A percentile compares a stretch with the other conserved stretches of the same genome.
Conservation (phyloP, 148 eudicot genomes). For the Beta vulgaris region DNA sequence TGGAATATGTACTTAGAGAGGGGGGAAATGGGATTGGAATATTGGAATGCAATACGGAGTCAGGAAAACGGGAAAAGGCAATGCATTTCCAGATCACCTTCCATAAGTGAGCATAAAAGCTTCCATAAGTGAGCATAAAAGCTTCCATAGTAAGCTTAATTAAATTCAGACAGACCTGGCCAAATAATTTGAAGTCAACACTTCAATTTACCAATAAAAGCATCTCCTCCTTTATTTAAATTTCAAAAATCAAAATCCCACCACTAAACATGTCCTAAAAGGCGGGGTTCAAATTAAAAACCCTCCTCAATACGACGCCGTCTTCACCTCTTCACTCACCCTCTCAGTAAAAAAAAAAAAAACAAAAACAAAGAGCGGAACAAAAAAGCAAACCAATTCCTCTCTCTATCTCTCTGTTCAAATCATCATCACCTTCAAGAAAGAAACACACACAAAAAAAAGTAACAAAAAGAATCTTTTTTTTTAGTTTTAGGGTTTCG, state of each 20-base stretch:
- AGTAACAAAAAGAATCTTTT: conserved; percentile 4
- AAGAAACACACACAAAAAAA: conserved; percentile 3
- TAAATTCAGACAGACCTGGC: not conserved
- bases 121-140: not conserved
- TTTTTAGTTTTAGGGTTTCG: conserved; percentile 19
- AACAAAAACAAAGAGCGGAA: not conserved
- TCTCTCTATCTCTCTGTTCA: not conserved
- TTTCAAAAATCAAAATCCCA: not conserved
- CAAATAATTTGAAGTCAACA: not conserved
- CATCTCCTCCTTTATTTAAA: not conserved
- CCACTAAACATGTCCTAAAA: not conserved
- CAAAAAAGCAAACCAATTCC: conserved; percentile 2
- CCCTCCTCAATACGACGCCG: conserved; percentile 1
- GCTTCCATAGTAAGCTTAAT: not conserved
- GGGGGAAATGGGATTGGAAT: too few relatives aligned
- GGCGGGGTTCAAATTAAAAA: not conserved
- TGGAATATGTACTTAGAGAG: too few relatives aligned
- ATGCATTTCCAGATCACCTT: not conserved
- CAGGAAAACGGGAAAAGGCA: not conserved
- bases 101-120: not conserved
- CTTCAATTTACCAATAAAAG: not conserved
- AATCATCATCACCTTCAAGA: conserved; percentile 12
- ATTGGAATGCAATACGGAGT: too few relatives aligned
- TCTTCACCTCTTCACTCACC: not conserved
- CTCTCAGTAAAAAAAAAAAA: not conserved